Percentiles rank a stretch among this genome's conserved stretches.
Evolutionary conservation across 2,329 filamentous ascomycete genomes (phyloP).

Genomic region (Sporothrix dimorphospora): DNA sequence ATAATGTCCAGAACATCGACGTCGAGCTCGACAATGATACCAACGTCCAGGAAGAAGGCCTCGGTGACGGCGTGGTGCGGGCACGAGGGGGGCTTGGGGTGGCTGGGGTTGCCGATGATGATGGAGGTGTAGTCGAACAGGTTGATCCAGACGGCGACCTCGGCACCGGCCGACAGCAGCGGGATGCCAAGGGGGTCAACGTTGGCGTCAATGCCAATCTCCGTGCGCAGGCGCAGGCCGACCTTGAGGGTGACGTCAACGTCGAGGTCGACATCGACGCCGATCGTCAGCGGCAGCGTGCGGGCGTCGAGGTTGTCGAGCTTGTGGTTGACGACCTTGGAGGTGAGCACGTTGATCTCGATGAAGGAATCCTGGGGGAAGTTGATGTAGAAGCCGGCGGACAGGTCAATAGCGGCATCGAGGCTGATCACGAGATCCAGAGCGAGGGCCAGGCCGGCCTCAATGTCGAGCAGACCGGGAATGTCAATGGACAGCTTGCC

Average conservation of each 20-base stretch:
- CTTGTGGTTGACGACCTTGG: slow-evolving; percentile 36
- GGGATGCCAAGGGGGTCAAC: slow-evolving; percentile 36
- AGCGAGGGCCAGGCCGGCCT: slow-evolving; percentile 37
- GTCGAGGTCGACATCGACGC: slow-evolving; percentile 35
- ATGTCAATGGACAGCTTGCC: slow-evolving; percentile 34
- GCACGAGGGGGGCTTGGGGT: not conserved
- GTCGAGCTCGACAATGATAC: slow-evolving; percentile 37
- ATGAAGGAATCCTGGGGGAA: slow-evolving; percentile 38
- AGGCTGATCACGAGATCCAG: slow-evolving; percentile 39
- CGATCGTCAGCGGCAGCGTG: slow-evolving; percentile 36
- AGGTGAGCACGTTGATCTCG: slow-evolving; percentile 37
- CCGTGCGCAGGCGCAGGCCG: slow-evolving; percentile 39
- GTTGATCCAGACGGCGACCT: slow-evolving; percentile 39
- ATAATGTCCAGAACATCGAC: slow-evolving; percentile 35
- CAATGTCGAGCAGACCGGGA: slow-evolving; percentile 36
- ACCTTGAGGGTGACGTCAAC: slow-evolving; percentile 37
- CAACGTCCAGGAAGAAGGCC: slow-evolving; percentile 36
- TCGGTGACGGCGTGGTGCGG: slow-evolving; percentile 31
- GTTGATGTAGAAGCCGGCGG: slow-evolving; percentile 37
- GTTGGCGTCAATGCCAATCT: slow-evolving; percentile 35
- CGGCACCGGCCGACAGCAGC: slow-evolving; percentile 37
- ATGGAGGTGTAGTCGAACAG: slow-evolving; percentile 41
- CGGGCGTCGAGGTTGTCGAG: slow-evolving; percentile 35
- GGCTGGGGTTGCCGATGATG: slow-evolving; percentile 31
- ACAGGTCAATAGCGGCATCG: slow-evolving; percentile 37